A percentile compares a stretch with the other conserved stretches of the same genome.
These are phyloP conservation scores for Candida stauntonica DNA, from an alignment of 805 yeast species.

Conservation along the genomic window DNA sequence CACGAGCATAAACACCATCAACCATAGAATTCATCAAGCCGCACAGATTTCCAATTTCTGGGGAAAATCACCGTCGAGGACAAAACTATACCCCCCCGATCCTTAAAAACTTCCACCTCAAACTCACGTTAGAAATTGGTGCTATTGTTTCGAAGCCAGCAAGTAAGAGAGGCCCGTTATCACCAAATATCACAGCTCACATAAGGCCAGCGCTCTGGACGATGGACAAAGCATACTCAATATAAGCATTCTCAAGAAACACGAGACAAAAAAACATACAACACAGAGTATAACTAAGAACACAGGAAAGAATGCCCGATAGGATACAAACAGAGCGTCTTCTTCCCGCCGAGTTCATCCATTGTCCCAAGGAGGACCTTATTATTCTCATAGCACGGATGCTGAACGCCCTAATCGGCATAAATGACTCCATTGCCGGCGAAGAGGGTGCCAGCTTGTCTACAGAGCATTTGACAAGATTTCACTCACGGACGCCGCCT, in stretches of 20 bases:
- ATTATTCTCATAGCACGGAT: constrained; percentile 72
- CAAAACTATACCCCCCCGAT: no score
- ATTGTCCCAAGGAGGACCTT: constrained; percentile 67
- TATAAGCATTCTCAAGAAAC: background rate
- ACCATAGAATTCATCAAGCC: no score
- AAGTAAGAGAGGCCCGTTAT: no score
- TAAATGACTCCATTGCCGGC: constrained; percentile 53
- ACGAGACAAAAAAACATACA: background rate
- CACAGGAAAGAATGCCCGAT: background rate
- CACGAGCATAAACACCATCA: no score
- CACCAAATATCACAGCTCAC: no score
- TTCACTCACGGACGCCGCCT: constrained; percentile 93
- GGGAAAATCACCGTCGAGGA: no score
- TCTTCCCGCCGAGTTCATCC: constrained; percentile 43
- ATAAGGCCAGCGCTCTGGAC: no score
- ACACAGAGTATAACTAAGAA: background rate
- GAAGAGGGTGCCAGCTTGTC: constrained; percentile 27
- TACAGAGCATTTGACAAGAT: constrained; percentile 61
- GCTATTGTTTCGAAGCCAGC: no score
- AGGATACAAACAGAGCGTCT: background rate
- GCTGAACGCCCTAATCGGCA: constrained; percentile 66
- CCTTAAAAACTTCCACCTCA: no score
- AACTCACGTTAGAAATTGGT: no score
- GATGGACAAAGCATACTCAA: background rate
- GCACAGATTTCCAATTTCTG: no score